Evolutionary conservation across 495 filamentous ascomycete genomes (phyloP), one percentile per base, ranked within the genome.

Genomic region (Chaetomium fimeti): DNA sequence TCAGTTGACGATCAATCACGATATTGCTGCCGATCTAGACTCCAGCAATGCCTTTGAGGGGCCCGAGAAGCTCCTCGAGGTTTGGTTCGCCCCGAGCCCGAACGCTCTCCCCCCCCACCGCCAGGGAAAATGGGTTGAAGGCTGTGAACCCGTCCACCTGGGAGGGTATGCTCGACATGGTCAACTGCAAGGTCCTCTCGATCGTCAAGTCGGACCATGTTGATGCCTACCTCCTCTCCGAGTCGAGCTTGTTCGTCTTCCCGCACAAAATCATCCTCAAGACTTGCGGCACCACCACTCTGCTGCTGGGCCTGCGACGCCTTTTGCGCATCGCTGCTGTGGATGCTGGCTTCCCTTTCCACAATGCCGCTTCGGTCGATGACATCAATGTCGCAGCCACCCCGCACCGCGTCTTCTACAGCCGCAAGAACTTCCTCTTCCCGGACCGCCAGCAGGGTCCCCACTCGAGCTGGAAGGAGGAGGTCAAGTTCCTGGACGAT

Each of bases 161-260:
- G 95, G 93, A 94, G 79, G 88, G 88, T 60, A 97, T 99, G 94
- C 83, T 99, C 42, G 94, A 98, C 68, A 82, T 96, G 63, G 95
- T 99, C 79, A 93, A 96, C 72, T 99, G 95, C 87, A 95, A 98
- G 76, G 92, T 99, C 52, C 86, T 99, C 43, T 99, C 95, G 13
- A 86, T 96, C 66, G 84, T 99, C 57, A 87, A 92, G 69, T 96
- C 93, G n/a, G 92, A 97, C 66, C 86, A 95, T 76, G 88, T 97
- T 62, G 95, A 99, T 75, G 95, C 95, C 67, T 99, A 99, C 71
- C 85, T 99, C 38, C 85, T 99, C 58, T 98, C 94, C 57, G 95
- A 99, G 78, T 98, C 95, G 22, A 98, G 94, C 87, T 91, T 99
- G 93, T 99, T 99, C 75, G 92, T 99, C 68, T 99, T 96, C 76